Conservation (phyloP, 169 alveolate species). For the Eimeria zaria region DNA sequence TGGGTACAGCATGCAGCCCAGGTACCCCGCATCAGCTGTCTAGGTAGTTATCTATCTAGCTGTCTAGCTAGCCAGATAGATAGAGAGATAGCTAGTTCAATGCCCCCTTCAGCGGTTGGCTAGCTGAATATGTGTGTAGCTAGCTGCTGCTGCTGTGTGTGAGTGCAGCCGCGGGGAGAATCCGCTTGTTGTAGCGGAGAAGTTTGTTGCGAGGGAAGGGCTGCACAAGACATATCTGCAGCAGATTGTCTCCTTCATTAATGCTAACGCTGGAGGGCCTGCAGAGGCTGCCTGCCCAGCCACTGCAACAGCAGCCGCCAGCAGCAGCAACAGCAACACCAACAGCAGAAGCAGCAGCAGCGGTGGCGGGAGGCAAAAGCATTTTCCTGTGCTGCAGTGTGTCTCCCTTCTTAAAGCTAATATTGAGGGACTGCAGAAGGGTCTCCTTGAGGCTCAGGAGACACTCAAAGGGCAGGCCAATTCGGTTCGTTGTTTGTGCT, state of each 20-base stretch:
- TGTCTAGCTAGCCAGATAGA: constrained; percentile 15
- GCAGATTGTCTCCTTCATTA: constrained; percentile 66
- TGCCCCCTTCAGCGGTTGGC: too few species aligned
- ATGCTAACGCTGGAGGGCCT: constrained; percentile 54
- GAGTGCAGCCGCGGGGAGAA: constrained; percentile 86
- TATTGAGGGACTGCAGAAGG: constrained; percentile 6
- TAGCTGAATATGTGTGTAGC: not conserved
- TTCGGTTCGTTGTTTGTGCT: constrained; percentile 2
- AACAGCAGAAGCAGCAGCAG: constrained; percentile 52
- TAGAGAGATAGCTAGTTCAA: constrained; percentile 1
- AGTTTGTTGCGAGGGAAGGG: constrained; percentile 92
- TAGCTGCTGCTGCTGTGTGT: not conserved
- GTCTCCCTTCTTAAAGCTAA: constrained; percentile 28
- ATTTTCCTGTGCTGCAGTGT: constrained; percentile 32
- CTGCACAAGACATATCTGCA: constrained; percentile 33
- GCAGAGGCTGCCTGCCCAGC: not conserved
- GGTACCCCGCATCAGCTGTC: not conserved
- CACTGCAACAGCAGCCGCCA: not conserved
- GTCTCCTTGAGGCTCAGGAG: constrained; percentile 44
- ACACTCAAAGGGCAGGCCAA: not conserved
- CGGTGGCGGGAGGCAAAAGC: not conserved
- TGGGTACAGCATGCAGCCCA: too few species aligned
- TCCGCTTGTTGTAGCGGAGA: constrained; percentile 92
- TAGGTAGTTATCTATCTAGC: not conserved
- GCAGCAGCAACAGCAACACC: constrained; percentile 26